phyloP scores from a whole-genome alignment of 208 protist species.

The Crithidia expoeki region DNA sequence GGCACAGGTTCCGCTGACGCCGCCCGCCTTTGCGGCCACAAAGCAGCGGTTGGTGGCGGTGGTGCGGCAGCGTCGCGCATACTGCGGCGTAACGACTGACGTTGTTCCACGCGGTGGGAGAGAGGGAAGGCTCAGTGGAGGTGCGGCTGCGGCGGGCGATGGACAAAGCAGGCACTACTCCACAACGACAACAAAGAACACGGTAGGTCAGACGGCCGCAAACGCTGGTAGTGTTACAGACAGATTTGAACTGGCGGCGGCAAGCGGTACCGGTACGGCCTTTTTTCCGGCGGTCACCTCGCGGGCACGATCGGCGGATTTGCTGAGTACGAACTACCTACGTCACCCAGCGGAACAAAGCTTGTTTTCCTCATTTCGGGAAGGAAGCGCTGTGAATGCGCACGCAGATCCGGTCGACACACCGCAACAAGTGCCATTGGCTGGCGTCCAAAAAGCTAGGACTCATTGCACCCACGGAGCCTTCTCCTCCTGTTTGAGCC shows the following conservation, averaged over 20 bases:
- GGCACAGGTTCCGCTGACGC: conserved; percentile 23
- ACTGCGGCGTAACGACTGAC: neutral
- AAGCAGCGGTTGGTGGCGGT: conserved; percentile 23
- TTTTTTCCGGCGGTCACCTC: neutral
- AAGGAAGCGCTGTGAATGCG: too few relatives aligned
- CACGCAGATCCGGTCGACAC: too few relatives aligned
- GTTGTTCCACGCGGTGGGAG: neutral
- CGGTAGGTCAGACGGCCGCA: too few relatives aligned
- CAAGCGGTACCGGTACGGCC: neutral
- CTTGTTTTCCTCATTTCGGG: neutral
- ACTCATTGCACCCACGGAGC: too few relatives aligned
- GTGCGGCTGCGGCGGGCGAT: too few relatives aligned
- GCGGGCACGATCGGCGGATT: conserved; percentile 26
- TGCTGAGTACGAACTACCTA: conserved; percentile 16
- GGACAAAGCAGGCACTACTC: too few relatives aligned
- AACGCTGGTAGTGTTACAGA: too few relatives aligned
- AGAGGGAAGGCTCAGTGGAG: too few relatives aligned
- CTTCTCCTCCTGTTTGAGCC: too few relatives aligned
- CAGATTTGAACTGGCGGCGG: neutral
- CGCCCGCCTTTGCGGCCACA: conserved; percentile 14
- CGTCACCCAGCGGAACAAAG: conserved; percentile 14
- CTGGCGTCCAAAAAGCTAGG: too few relatives aligned
- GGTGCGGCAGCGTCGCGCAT: conserved; percentile 27
- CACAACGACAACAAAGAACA: too few relatives aligned
- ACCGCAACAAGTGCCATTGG: too few relatives aligned